Conservation (phyloP, 371 early-diverging fungal genomes). For the Rhizopus stolonifer region DNA sequence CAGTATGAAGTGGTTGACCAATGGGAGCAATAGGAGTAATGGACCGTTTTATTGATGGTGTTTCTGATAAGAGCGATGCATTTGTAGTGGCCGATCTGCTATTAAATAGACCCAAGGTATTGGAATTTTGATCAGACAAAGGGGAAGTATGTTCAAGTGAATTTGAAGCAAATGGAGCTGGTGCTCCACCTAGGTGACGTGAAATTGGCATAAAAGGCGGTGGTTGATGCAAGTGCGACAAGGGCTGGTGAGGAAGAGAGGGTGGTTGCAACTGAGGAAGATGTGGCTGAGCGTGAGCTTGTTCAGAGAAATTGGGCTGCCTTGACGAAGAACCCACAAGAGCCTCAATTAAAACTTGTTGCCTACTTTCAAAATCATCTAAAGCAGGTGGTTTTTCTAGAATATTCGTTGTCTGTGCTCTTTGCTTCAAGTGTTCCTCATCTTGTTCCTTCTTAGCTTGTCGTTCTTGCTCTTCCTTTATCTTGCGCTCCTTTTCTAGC, state of each 20-base stretch:
- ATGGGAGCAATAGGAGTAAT: conserved; percentile 38
- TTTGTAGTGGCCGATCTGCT: conserved; percentile 10
- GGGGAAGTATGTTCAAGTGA: conserved; percentile 10
- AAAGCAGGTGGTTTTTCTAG: conserved; percentile 2
- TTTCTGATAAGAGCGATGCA: not conserved
- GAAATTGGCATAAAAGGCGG: conserved; percentile 14
- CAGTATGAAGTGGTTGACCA: conserved; percentile 27
- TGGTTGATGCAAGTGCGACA: conserved; percentile 2
- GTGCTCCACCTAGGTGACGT: conserved; percentile 12
- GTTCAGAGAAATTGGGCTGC: not conserved
- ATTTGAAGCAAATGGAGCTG: conserved; percentile 2
- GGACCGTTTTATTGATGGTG: conserved; percentile 14
- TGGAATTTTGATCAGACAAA: conserved; percentile 4
- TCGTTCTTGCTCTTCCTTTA: conserved; percentile 16
- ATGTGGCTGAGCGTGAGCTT: not conserved
- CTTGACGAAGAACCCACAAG: conserved; percentile 18
- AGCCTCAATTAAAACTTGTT: conserved; percentile 24
- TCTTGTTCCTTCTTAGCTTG: conserved; percentile 23
- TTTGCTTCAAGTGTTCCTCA: not conserved
- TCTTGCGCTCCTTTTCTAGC: conserved; percentile 2
- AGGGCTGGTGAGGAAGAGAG: not conserved
- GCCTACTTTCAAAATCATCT: conserved; percentile 13
- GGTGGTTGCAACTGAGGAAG: not conserved
- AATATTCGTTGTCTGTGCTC: not conserved
- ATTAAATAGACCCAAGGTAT: conserved; percentile 16